Evolutionary conservation across 2,329 filamentous ascomycete genomes (phyloP), one percentile per base, ranked within the genome.

Genomic region (Parastagonospora avenae): DNA sequence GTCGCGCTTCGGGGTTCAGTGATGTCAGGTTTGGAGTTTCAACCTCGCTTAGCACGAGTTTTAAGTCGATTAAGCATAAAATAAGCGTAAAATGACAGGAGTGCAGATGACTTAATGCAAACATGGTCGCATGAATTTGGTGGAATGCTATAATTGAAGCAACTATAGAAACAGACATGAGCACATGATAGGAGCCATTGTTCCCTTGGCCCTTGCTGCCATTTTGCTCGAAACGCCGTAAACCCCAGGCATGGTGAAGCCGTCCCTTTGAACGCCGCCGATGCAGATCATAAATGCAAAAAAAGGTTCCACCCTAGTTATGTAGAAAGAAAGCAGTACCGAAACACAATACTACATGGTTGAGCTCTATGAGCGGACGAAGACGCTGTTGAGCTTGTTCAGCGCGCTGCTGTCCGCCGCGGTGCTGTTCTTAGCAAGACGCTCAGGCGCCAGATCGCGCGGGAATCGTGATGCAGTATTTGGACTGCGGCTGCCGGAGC

Each of bases 401-500:
- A 72, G 51, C 32, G 67, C 68, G 31, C 54, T 64, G 49, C 63
- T 64, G 41, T 71, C 68, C 4, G 66, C 63, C 8, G 64, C 59
- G 8, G 62, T 64, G 51, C 66, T 72, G 57, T 68, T 70, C 54
- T 64, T 68, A 4, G 65, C 65, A 27, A 73, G 49, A 33, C 63
- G 52, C 41, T 69, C 68, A 2, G 66, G 67, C 15, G 68, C 64
- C 15, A 72, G 63, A 47, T 73, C 70, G 28, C 64, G 64, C 16
- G 63, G 62, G 12, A 68, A 62, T 32, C 66, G 53, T 32, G 64
- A 55, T 11, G 64, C 59, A n/a, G 61, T 66, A 35, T 67, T 72
- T 52, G 68, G 58, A 70, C 76, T 79, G 38, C 72, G 71, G 53
- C 76, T 79, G 15, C 75, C 75, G 5, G 73, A 70, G 30, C 77